Evolutionary conservation across 1,139 yeast species (phyloP), one percentile per base, ranked within the genome.

Genomic region (Candida sanyaensis): DNA sequence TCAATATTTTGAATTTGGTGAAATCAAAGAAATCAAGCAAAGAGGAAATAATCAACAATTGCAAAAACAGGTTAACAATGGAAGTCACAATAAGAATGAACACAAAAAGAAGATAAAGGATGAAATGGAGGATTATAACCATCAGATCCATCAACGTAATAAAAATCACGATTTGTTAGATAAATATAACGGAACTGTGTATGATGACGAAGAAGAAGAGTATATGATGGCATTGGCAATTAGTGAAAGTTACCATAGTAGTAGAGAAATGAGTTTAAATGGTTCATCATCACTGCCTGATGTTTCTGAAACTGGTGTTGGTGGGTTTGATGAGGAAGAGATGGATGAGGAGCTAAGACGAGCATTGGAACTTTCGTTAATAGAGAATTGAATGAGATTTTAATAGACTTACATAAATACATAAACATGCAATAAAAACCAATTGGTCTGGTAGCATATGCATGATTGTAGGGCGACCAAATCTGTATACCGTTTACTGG

Each of bases 1-100:
- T 1, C 90, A 85, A 57, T 83, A 80, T 58, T 84, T 86, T 59
- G 81, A 81, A 53, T 77, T 81, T 63, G 93, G 92, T 2, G 60
- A 59, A 24, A 34, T 38, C 28, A 34, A 33, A 45, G 33, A 21
- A 32, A 21, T 29, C 8, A 28, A n/a, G n/a, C 41, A 37, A 34
- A 28, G 6, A 41, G 42, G 37, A 13, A 26, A 27, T 23, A 30
- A 41, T 13, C 42, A 33, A 13, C 48, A 50, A 33, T 44, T 50
- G 24, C 38, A 49, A 30, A 46, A 46, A 40, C 45, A 42, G 24
- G 37, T 49, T 0, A 52, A 53, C 41, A 37, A 41, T 8, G 54
- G 55, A 9, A 44, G 47, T 12, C 45, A 49, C 26, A 37, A 49
- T 28, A 49, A 49, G 42, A 34, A 46, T 38, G 51, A 49, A 26